Evolutionary conservation across 225 moss, liverwort and hornwort species (phyloP), one percentile per base, ranked within the genome.

Genomic region (Pseudoscleropodium purum): DNA sequence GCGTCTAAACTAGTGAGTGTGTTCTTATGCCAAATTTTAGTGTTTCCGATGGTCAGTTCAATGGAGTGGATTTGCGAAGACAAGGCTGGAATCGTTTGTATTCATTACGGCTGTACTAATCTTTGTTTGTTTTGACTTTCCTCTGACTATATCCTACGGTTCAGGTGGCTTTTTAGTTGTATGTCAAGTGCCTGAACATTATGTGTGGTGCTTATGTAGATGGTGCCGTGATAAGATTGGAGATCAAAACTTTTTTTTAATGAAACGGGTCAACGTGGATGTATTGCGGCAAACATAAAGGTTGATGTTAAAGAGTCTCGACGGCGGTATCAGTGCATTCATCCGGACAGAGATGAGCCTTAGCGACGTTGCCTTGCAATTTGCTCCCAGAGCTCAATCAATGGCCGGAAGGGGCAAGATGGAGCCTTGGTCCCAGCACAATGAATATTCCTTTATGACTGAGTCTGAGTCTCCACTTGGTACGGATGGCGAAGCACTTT

Each of bases 351-450:
- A 90, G 87, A 93, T 92, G 91, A 88, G 88, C 82, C 87, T 93
- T 86, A 91, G 88, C 77, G 92, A 91, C 89, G 93, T 94, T 81
- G 91, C 89, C 84, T 86, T 92, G 86, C 86, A 91, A 75, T 88
- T 93, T 75, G 92, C 93, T 88, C 89, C 93, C 56, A 86, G 91
- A 86, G 90, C 89, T 92, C 89, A 91, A 87, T 84, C 89, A 86
- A 90, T 95, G 89, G 86, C 89, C 63, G 90, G 89, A n/a, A 92
- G 91, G 91, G 79, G 79, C 91, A 92, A 91, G 87, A 84, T 90
- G 89, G 94, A 95, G 81, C 93, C 93, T 68, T 95, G 94, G 94
- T 91, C 92, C 61, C 93, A 91, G 87, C 91, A 91, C 78, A 92
- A 91, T 89, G 95, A 93, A 60, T 90, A 90, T 82, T 90, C 93